A percentile compares a stretch with the other conserved stretches of the same genome.
Evolutionary conservation across 1,284 basidiomycete genomes (phyloP).

Genomic region (Marasmius fiardii): DNA sequence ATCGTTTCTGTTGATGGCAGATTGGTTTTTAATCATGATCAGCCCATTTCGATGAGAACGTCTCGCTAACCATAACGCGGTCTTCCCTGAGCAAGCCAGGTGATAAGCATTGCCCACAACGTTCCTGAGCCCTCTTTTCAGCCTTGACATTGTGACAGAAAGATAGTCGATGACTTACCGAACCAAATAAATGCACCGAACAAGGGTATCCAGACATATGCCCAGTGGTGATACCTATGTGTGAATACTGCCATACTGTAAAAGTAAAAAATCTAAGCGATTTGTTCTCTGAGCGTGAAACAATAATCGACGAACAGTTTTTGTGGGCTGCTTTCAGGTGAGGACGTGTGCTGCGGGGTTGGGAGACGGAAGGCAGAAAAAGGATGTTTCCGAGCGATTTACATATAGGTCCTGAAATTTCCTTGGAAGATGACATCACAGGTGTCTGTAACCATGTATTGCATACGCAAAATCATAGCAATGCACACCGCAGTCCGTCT

Average conservation of each 20-base stretch:
- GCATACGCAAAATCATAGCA: no score
- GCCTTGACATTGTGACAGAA: background rate
- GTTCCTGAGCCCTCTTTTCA: slow-evolving; percentile 34
- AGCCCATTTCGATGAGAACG: background rate
- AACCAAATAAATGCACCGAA: slow-evolving; percentile 64
- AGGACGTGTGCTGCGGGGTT: background rate
- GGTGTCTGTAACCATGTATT: no score
- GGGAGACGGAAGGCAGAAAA: background rate
- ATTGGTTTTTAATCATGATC: no score
- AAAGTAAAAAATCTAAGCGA: no score
- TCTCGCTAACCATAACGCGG: slow-evolving; percentile 37
- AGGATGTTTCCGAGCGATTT: background rate
- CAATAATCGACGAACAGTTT: no score
- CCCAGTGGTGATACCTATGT: slow-evolving; percentile 45
- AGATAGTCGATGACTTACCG: slow-evolving; percentile 31
- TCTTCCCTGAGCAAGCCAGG: slow-evolving; percentile 51
- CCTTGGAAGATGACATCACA: background rate
- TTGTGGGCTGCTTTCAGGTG: no score
- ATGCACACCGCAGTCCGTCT: no score
- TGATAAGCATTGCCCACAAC: slow-evolving; percentile 63
- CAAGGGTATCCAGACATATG: slow-evolving; percentile 61
- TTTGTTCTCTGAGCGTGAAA: no score
- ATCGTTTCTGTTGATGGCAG: slow-evolving; percentile 23
- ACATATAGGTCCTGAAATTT: background rate
- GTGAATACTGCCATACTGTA: slow-evolving; percentile 19